Base-by-base conservation (phyloP, 106 monocot species). In the Dendrobium catenatum region DNA sequence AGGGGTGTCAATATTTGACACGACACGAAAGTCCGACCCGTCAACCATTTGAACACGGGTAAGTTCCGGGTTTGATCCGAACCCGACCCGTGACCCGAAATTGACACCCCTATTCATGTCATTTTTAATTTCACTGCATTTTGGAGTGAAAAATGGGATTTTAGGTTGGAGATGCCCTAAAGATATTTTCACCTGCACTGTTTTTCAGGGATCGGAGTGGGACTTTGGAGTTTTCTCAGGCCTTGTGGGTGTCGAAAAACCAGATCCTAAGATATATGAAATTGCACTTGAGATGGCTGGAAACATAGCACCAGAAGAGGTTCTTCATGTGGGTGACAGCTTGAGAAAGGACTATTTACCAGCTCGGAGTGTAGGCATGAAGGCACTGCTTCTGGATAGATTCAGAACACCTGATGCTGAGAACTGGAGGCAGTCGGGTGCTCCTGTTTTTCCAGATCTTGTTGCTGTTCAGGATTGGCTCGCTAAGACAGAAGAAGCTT, bases 161-260 rank as follows among this genome's bases (percentile, higher is more conserved):
- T 31, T 31, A 0, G 31, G 31, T 31, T 31, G 31, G 31, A 31
- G 31, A 31, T 31, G 31, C 31, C 31, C 31, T 18, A 13, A 18
- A 55, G 17, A 37, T 37, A 37, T 51, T 15, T 51, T 51, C 51
- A 51, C 24, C 64, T 0, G 22, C 26, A 6, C 24, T 24, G 0
- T 66, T 66, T 9, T 66, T 66, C 89, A 98, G 98, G 92, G 94
- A 72, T 93, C 95, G 10, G 98, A 98, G 79, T 98, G 98, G 98
- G 98, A 95, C 87, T 95, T 98, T 44, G 98, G 95, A 9, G 92
- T 98, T n/a, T 98, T 98, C 88, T 98, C 98, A 9, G 98, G 98
- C 27, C 26, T 93, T 5, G 89, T 90, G 6, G 98, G 98, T 5
- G 73, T 98, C 0, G 98, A 98, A 77, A 98, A 98, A 67, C 98